Evolutionary conservation across 2,329 filamentous ascomycete species (phyloP).

Genomic region (Pleomassaria siparia): DNA sequence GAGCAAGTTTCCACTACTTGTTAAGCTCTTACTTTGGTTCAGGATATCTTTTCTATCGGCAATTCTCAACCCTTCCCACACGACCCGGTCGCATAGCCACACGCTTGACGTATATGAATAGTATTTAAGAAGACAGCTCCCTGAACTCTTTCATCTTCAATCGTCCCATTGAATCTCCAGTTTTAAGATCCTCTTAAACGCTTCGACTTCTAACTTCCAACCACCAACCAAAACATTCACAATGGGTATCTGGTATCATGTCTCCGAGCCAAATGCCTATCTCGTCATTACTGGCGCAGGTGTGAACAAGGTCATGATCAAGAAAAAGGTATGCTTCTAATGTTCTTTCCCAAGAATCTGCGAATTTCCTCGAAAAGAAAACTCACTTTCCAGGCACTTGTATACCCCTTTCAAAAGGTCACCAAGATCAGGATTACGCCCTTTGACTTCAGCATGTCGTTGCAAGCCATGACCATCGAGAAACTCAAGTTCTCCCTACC

Average conservation of each 20-base stretch:
- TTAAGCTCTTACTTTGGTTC: too few species aligned
- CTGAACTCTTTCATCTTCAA: too few species aligned
- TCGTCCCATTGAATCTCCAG: background rate
- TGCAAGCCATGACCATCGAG: slow-evolving; percentile 88
- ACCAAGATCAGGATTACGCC: slow-evolving; percentile 63
- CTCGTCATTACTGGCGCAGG: slow-evolving; percentile 83
- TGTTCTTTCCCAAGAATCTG: too few species aligned
- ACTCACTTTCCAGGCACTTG: slow-evolving; percentile 27
- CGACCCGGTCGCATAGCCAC: too few species aligned
- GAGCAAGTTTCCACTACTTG: too few species aligned
- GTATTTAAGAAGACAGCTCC: too few species aligned
- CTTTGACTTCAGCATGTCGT: slow-evolving; percentile 78
- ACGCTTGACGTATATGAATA: too few species aligned
- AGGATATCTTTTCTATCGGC: too few species aligned
- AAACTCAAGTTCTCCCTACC: slow-evolving; percentile 82
- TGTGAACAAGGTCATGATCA: slow-evolving; percentile 72
- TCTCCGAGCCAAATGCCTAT: slow-evolving; percentile 78
- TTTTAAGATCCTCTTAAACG: background rate
- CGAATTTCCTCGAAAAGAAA: background rate
- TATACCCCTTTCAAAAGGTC: slow-evolving; percentile 43
- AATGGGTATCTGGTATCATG: slow-evolving; percentile 60
- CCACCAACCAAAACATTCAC: slow-evolving; percentile 9
- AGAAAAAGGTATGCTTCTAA: slow-evolving; percentile 66
- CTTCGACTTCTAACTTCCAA: background rate
- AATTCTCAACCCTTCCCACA: too few species aligned